Percentiles rank a stretch among this genome's conserved stretches.
These are phyloP conservation scores for Fusarium nanum DNA, from an alignment of 2,329 filamentous ascomycete species.

Conservation along the genomic window DNA sequence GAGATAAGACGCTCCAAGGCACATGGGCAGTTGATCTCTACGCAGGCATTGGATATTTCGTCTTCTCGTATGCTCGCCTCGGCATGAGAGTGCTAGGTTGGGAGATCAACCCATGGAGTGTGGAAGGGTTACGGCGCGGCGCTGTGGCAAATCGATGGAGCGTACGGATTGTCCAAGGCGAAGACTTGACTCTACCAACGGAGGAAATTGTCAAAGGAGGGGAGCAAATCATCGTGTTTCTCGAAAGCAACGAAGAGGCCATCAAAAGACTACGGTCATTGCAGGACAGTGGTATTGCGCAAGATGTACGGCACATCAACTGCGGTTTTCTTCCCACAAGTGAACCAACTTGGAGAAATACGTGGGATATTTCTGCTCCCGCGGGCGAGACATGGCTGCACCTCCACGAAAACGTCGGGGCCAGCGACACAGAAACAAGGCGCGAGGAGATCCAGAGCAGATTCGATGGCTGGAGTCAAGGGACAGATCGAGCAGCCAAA, in stretches of 20 bases:
- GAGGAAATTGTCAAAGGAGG: slow-evolving; percentile 55
- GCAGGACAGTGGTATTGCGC: slow-evolving; percentile 49
- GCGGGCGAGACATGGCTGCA: slow-evolving; percentile 67
- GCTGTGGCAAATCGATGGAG: slow-evolving; percentile 76
- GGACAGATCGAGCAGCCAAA: slow-evolving; percentile 42
- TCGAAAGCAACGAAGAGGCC: slow-evolving; percentile 74
- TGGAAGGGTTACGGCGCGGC: slow-evolving; percentile 84
- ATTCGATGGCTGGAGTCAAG: slow-evolving; percentile 55
- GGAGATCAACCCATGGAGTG: slow-evolving; percentile 90
- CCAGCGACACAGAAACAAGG: slow-evolving; percentile 62
- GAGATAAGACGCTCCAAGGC: slow-evolving; percentile 31
- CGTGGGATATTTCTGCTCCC: slow-evolving; percentile 58
- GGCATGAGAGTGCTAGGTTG: slow-evolving; percentile 83
- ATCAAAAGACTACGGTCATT: slow-evolving; percentile 55
- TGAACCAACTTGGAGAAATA: slow-evolving; percentile 63
- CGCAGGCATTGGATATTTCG: slow-evolving; percentile 93
- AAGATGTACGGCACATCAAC: slow-evolving; percentile 69
- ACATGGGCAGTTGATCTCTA: slow-evolving; percentile 81
- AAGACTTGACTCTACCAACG: slow-evolving; percentile 54
- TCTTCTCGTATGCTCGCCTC: slow-evolving; percentile 81
- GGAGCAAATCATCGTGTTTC: slow-evolving; percentile 73
- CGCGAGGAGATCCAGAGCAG: slow-evolving; percentile 60
- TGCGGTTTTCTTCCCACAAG: slow-evolving; percentile 72
- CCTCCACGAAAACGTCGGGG: slow-evolving; percentile 74
- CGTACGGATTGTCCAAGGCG: slow-evolving; percentile 63